A percentile compares a stretch with the other conserved stretches of the same genome.
Evolutionary conservation across 306 rosid species (phyloP).

Genomic region (Ormosia semicastrata): DNA sequence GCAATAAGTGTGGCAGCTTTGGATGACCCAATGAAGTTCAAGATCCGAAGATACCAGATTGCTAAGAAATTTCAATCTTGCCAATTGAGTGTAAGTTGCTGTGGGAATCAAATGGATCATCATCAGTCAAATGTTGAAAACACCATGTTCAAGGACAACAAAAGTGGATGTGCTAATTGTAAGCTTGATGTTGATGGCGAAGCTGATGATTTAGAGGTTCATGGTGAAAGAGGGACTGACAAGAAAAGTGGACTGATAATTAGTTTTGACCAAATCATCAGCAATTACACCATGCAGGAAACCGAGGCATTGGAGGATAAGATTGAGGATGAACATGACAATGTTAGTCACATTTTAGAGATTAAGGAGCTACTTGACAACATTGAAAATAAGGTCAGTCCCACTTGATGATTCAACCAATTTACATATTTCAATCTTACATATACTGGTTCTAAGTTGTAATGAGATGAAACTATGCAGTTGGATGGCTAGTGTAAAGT

Average conservation of each 20-base stretch:
- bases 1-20: slow-evolving; percentile 24
- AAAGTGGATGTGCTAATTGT: not conserved
- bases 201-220: not conserved
- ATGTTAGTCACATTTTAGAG: slow-evolving; percentile 10
- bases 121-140: not conserved
- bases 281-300: not conserved
- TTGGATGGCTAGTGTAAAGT: not conserved
- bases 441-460: not conserved
- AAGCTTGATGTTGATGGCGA: not conserved
- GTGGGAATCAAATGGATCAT: not conserved
- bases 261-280: too few relatives aligned
- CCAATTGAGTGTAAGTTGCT: not conserved
- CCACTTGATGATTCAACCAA: not conserved
- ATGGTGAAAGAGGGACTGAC: not conserved
- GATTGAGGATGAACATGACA: slow-evolving; percentile 3
- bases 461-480: not conserved
- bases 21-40: slow-evolving; percentile 15
- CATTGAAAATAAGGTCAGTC: slow-evolving; percentile 17
- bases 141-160: not conserved
- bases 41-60: not conserved
- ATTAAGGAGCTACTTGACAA: slow-evolving; percentile 22
- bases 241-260: too few relatives aligned
- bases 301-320: slow-evolving; percentile 5
- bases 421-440: not conserved
- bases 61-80: not conserved